Base-by-base conservation (phyloP, 2,329 filamentous ascomycete genomes). In the Kalaharituber pfeilii region DNA sequence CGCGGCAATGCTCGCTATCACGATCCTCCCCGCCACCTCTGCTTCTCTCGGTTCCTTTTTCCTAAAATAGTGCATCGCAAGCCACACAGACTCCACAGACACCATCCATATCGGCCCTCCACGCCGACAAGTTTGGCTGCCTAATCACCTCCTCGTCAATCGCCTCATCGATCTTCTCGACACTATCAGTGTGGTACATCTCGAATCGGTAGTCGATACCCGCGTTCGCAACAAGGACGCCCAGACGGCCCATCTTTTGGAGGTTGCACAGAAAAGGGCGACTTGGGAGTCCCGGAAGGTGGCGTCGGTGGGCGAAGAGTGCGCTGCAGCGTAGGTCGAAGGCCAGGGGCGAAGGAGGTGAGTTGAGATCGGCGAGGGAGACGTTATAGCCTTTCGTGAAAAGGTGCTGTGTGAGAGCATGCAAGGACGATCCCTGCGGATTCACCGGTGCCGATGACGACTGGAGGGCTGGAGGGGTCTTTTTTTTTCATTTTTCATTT, bases 361-460 rank as follows among this genome's bases (percentile, higher is more conserved):
- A 55, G 51, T 73, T 71, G 42, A 73, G 57, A 56, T 74, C 72
- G 18, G 67, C 69, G 57, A 73, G 67, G n/a, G 69, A 66, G 29
- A 73, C 69, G 55, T 64, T 61, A 66, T 67, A 73, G 56, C 62
- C 59, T 54, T 66, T 65, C 29, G 62, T 53, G 53, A 68, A 59
- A 20, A 73, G 66, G 54, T 72, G 68, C 15, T 67, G 68, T 18
- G 70, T 69, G 9, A 72, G 62, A 9, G 67, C n/a, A n/a, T n/a
- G n/a, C 68, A 18, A 72, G 67, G 44, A 71, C 71, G 42, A 73
- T 71, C 54, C 71, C 71, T 52, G 68, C 70, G 47, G 66, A 69
- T 20, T 66, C 70, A 20, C 71, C 71, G 18, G 71, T 73, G 20
- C 72, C 64, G n/a, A 73, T 66, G 5, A 69, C 70, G 29, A 70